Percentiles rank a stretch among this genome's conserved stretches.
Conservation (phyloP, 352 stramenopile species). For the Phytophthora aleatoria region DNA sequence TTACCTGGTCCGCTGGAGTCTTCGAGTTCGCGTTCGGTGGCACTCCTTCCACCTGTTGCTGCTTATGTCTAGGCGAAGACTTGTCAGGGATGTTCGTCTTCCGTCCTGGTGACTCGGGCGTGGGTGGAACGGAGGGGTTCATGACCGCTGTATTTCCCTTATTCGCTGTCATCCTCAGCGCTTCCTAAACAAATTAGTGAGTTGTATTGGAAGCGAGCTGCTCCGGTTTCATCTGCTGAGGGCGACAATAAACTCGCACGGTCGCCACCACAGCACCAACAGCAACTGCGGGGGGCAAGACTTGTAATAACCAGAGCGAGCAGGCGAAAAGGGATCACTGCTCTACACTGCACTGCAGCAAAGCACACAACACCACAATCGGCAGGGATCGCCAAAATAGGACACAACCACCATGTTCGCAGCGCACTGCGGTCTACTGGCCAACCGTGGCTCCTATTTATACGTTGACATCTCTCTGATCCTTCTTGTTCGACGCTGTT, state of each 20-base stretch:
- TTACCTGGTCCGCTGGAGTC: constrained; percentile 9
- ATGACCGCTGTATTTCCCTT: constrained; percentile 32
- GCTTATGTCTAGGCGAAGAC: constrained; percentile 25
- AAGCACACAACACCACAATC: constrained; percentile 25
- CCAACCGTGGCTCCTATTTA: constrained; percentile 23
- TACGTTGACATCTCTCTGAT: constrained; percentile 13
- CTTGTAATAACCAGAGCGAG: constrained; percentile 12
- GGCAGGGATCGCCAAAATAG: constrained; percentile 31
- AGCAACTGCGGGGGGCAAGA: not conserved
- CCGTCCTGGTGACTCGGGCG: constrained; percentile 20
- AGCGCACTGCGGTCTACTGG: no score
- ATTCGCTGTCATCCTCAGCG: constrained; percentile 31
- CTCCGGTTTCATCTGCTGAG: constrained; percentile 18
- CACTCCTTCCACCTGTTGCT: constrained; percentile 21
- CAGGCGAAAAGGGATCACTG: constrained; percentile 26
- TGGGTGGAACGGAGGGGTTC: constrained; percentile 24
- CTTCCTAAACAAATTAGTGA: not conserved
- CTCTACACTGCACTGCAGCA: constrained; percentile 20
- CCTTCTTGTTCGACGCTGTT: constrained; percentile 5
- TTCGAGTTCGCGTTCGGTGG: constrained; percentile 10
- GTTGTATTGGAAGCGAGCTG: constrained; percentile 10
- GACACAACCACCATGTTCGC: constrained; percentile 21
- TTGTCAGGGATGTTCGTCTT: constrained; percentile 28
- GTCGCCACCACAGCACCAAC: constrained; percentile 3
- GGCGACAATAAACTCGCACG: constrained; percentile 14